phyloP scores from a whole-genome alignment of 352 stramenopile genomes.

The Globisporangium sylvaticum region DNA sequence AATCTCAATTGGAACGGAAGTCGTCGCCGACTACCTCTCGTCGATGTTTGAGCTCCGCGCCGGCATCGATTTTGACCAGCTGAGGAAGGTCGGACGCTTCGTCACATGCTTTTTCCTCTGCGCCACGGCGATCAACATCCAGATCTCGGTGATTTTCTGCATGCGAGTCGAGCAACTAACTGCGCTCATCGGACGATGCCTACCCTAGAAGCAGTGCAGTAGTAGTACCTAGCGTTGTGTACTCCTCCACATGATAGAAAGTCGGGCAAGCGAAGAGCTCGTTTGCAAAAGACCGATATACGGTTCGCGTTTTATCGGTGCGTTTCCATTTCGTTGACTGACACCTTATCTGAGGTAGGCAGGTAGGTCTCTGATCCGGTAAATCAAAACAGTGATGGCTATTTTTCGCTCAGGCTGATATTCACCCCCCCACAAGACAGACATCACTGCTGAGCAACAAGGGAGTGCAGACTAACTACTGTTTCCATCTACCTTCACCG shows the following conservation, averaged over 20 bases:
- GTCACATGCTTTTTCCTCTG: conserved; percentile 25
- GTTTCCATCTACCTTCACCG: not conserved
- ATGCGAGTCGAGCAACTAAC: not conserved
- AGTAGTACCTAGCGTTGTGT: no score
- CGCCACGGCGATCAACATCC: conserved; percentile 27
- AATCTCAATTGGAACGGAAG: conserved; percentile 18
- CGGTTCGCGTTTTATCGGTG: no score
- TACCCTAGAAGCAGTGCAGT: no score
- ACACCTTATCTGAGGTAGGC: no score
- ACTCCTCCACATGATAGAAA: no score
- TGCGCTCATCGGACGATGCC: not conserved
- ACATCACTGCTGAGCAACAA: not conserved
- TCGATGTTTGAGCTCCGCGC: conserved; percentile 22
- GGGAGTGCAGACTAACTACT: not conserved
- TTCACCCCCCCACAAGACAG: no score
- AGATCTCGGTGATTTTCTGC: conserved; percentile 24
- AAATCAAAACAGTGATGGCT: no score
- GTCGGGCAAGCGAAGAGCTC: no score
- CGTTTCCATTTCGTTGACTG: no score
- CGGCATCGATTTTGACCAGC: conserved; percentile 22
- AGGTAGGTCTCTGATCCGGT: no score
- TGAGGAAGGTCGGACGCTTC: conserved; percentile 21
- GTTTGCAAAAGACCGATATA: no score
- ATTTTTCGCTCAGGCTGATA: no score
- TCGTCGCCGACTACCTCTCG: conserved; percentile 21